A percentile compares a stretch with the other conserved stretches of the same genome.
These are phyloP conservation scores for Plectosphaerella plurivora DNA, from an alignment of 2,329 filamentous ascomycete genomes.

Conservation along the genomic window DNA sequence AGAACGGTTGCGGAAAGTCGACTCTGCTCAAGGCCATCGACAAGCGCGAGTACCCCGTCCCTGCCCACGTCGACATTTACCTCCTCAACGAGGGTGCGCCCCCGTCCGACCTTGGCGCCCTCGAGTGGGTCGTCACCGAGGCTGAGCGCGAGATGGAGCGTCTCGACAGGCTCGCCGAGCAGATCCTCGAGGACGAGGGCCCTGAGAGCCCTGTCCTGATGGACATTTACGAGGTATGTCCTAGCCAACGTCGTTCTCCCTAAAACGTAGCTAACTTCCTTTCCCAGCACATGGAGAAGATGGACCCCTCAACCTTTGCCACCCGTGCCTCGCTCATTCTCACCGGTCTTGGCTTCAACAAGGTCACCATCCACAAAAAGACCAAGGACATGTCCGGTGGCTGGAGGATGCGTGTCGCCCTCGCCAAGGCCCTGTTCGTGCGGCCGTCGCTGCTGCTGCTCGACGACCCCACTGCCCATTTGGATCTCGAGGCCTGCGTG, in stretches of 20 bases:
- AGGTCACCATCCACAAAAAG: constrained; percentile 96
- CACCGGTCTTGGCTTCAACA: constrained; percentile 99
- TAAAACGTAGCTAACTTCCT: background rate
- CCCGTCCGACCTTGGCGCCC: constrained; percentile 78
- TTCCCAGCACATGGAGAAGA: constrained; percentile 88
- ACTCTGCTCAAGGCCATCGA: constrained; percentile 95
- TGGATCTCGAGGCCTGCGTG: constrained; percentile 98
- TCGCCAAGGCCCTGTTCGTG: constrained; percentile 96
- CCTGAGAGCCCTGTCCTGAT: constrained; percentile 87
- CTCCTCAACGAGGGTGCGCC: constrained; percentile 96
- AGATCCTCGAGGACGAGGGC: constrained; percentile 85
- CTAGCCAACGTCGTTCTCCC: background rate
- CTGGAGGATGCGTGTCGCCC: constrained; percentile 98
- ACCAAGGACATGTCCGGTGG: constrained; percentile 99
- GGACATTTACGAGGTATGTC: constrained; percentile 88
- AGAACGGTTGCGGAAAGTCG: constrained; percentile 99
- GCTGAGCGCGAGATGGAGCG: constrained; percentile 89
- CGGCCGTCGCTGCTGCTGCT: constrained; percentile 93
- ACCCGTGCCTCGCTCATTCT: constrained; percentile 94
- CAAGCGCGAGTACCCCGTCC: constrained; percentile 90
- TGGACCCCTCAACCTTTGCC: constrained; percentile 96
- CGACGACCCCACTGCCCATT: constrained; percentile 97
- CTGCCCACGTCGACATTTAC: constrained; percentile 96
- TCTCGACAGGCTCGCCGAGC: constrained; percentile 83
- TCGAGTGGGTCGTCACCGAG: constrained; percentile 96